phyloP scores from a whole-genome alignment of 2,329 filamentous ascomycete genomes.

The Calonectria leucothoes region DNA sequence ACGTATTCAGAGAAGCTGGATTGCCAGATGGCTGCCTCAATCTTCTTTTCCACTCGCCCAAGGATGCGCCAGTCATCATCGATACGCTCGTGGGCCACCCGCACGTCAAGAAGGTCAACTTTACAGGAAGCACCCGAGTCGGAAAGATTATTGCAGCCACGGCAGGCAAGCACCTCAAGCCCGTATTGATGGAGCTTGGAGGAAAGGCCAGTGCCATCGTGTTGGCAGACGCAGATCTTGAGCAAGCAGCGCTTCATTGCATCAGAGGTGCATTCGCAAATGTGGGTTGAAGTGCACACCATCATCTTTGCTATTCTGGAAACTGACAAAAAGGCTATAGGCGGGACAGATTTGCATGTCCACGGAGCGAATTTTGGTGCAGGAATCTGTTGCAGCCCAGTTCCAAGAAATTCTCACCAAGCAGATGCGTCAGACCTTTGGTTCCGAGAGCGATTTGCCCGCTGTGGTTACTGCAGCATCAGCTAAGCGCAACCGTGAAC shows the following conservation, averaged over 20 bases:
- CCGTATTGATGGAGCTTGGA: constrained; percentile 82
- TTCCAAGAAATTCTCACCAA: constrained; percentile 11
- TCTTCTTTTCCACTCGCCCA: constrained; percentile 71
- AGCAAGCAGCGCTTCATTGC: constrained; percentile 75
- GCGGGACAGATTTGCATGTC: constrained; percentile 86
- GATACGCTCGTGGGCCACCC: constrained; percentile 74
- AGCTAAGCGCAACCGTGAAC: constrained; percentile 14
- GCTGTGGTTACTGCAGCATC: constrained; percentile 14
- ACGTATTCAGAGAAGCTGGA: constrained; percentile 77
- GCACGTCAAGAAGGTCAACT: constrained; percentile 81
- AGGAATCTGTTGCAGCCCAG: constrained; percentile 9
- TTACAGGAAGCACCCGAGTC: constrained; percentile 80
- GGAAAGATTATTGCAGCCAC: constrained; percentile 77
- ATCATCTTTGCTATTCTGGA: neutral
- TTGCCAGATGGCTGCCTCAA: constrained; percentile 82
- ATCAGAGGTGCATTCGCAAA: constrained; percentile 46
- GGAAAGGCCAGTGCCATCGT: constrained; percentile 84
- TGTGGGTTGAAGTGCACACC: neutral
- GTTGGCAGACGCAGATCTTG: constrained; percentile 81
- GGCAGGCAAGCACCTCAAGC: constrained; percentile 81
- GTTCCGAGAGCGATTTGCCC: constrained; percentile 6
- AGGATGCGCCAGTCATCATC: constrained; percentile 75
- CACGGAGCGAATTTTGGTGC: constrained; percentile 54
- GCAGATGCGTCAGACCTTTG: constrained; percentile 9
- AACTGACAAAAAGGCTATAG: neutral